A percentile compares a stretch with the other conserved stretches of the same genome.
Evolutionary conservation across 352 stramenopile genomes (phyloP).

Genomic region (Pythium brassicae): DNA sequence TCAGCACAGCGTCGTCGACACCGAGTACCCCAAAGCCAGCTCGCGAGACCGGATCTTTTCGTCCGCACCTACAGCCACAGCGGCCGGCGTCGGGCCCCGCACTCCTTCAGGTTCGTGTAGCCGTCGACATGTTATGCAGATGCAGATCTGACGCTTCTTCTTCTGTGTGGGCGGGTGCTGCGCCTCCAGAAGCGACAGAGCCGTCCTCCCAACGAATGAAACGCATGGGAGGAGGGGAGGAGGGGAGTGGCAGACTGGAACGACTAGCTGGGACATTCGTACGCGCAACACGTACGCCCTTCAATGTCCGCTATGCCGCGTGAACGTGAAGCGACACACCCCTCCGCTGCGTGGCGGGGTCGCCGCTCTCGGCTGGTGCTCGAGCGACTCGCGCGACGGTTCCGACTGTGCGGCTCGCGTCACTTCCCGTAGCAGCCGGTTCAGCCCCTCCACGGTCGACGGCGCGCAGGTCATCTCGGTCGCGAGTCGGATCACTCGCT

Average conservation of each 20-base stretch:
- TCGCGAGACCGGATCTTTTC: not conserved
- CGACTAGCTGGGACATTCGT: no score
- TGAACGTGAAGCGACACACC: no score
- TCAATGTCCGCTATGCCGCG: no score
- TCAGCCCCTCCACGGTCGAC: conserved; percentile 48
- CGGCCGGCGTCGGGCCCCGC: conserved; percentile 1
- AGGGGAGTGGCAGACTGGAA: no score
- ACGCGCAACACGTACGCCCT: no score
- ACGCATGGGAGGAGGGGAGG: no score
- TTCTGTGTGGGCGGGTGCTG: not conserved
- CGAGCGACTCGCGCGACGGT: no score
- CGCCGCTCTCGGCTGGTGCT: no score
- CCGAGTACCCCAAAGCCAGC: not conserved
- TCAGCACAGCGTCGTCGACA: not conserved
- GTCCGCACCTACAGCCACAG: conserved; percentile 1
- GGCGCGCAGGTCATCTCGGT: conserved; percentile 64
- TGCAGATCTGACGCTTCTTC: conserved; percentile 45
- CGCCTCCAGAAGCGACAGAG: not conserved
- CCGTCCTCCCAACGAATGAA: no score
- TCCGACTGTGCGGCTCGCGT: conserved; percentile 8
- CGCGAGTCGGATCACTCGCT: conserved; percentile 57
- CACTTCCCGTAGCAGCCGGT: conserved; percentile 42
- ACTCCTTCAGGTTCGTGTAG: not conserved
- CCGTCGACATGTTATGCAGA: not conserved
- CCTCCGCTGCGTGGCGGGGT: no score